phyloP scores from a whole-genome alignment of 176 grass and related monocot species.

The Poa annua region DNA sequence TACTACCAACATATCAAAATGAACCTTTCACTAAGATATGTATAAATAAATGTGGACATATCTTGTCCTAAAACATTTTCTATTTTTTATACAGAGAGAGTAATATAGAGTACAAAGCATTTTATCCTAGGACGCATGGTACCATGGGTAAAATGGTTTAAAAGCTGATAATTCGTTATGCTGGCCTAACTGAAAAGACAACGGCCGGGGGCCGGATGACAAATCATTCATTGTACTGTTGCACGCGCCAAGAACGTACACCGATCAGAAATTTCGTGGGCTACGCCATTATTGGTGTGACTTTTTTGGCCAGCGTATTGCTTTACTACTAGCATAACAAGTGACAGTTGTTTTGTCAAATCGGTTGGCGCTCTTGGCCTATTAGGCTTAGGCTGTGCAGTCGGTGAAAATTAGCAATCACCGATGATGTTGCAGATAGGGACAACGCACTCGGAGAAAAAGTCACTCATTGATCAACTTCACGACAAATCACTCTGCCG shows the following conservation, averaged over 20 bases:
- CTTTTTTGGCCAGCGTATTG: neutral
- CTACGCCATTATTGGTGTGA: conserved; percentile 26
- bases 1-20: no score
- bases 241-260: neutral
- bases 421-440: conserved; percentile 8
- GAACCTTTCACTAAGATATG: no score
- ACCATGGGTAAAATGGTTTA: no score
- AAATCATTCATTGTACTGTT: neutral
- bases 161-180: no score
- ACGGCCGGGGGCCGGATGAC: neutral
- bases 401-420: conserved; percentile 4
- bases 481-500: conserved; percentile 20
- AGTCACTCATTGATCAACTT: neutral
- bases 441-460: neutral
- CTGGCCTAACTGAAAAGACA: no score
- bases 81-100: no score
- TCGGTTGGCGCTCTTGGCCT: conserved; percentile 1
- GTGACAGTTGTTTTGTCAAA: neutral
- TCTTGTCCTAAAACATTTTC: no score
- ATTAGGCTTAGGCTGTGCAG: neutral
- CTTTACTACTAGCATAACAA: neutral
- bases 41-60: no score
- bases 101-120: no score
- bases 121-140: no score
- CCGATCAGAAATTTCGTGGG: no score